phyloP scores from a whole-genome alignment of 306 rosid genomes.

The Gastrolobium bilobum region DNA sequence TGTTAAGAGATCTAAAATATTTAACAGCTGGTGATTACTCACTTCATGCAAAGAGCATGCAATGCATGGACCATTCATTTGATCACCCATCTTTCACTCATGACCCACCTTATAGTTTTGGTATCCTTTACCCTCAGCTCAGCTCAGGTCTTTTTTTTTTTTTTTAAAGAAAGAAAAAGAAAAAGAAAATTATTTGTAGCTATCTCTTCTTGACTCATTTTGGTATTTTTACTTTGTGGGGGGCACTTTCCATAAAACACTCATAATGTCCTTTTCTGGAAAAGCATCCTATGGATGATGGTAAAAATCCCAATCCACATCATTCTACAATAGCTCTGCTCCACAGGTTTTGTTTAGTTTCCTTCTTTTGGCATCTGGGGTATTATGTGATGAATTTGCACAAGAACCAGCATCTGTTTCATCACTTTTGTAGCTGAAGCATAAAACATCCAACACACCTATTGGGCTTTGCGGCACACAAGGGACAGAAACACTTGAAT shows the following conservation, averaged over 20 bases:
- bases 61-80: conserved; percentile 42
- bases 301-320: conserved; percentile 50
- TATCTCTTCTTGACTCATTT: conserved; percentile 40
- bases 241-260: conserved; percentile 54
- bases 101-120: conserved; percentile 58
- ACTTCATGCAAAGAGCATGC: conserved; percentile 58
- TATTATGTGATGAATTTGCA: conserved; percentile 67
- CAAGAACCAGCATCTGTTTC: conserved; percentile 76
- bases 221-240: conserved; percentile 29
- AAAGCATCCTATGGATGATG: conserved; percentile 51
- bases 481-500: conserved; percentile 54
- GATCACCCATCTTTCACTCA: conserved; percentile 56
- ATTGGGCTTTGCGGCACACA: conserved; percentile 81
- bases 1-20: conserved; percentile 74
- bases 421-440: conserved; percentile 87
- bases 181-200: conserved; percentile 41
- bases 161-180: background rate
- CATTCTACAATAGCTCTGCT: conserved; percentile 57
- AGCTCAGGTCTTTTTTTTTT: background rate
- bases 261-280: conserved; percentile 52
- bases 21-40: conserved; percentile 70
- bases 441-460: conserved; percentile 79
- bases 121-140: background rate
- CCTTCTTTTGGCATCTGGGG: conserved; percentile 84
- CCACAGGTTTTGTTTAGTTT: conserved; percentile 80